Evolutionary conservation across 2,329 filamentous ascomycete genomes (phyloP), one percentile per base, ranked within the genome.

Genomic region (Aspergillus arachidicola): DNA sequence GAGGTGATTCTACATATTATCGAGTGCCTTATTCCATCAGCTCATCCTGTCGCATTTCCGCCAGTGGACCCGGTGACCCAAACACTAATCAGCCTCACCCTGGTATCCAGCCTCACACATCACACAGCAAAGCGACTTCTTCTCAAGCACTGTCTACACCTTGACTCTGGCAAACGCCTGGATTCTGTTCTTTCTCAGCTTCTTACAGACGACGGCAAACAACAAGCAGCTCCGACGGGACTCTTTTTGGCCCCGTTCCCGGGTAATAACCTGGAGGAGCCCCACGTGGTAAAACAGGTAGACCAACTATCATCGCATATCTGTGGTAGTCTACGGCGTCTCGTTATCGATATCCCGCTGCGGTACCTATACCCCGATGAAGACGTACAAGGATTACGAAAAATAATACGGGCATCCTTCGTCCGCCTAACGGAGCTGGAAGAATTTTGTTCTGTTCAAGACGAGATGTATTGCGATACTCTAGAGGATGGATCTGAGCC

Each of bases 1-100:
- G 66, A 68, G 28, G 28, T 68, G 14, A 60, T 68, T 38, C n/a
- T 66, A n/a, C 30, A 65, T 36, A 57, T 68, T 32, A 54, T 68
- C 21, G 60, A 65, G 32, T 59, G 57, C 43, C 54, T 66, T 4
- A 62, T 68, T 14, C 62, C 66, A 12, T 14, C 58, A 5, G 28
- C 34, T n/a, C 45, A 41, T 1, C 60, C 62, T 14, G 57, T 64
- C 21, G 64, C 46, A 19, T 64, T 63, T 16, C 38, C 34, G 21
- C 32, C 53, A 2, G n/a, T 7, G 11, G 38, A 68, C 55, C n/a
- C 59, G 3, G 61, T 65, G 26, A 66, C 65, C 26, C 63, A 56
- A 11, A 65, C 66, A 5, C 51, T 68, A 12, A 53, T 62, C 32
- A 66, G 56, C 55, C 45, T 66, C 55, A 61, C 59, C 1, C 46